Evolutionary conservation across 768 basidiomycete genomes (phyloP).

Genomic region (Lactarius quietus): DNA sequence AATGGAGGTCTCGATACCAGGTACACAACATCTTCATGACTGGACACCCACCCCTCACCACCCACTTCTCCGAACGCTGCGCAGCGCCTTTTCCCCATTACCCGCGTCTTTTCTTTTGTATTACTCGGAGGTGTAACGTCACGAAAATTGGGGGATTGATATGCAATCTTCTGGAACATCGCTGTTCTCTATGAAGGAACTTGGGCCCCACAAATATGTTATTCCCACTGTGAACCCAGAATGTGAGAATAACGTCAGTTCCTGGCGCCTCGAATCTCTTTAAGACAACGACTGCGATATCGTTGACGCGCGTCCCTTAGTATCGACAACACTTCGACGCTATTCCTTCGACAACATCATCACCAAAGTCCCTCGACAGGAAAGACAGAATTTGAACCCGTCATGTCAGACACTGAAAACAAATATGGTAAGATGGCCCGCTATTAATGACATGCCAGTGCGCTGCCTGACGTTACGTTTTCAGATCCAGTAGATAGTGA

Average conservation of each 20-base stretch:
- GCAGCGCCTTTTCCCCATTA: background rate
- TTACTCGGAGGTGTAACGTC: background rate
- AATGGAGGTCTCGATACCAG: background rate
- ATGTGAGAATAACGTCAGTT: background rate
- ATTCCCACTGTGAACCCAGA: background rate
- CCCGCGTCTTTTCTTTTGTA: background rate
- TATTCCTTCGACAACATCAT: background rate
- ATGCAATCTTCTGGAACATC: background rate
- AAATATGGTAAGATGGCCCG: background rate
- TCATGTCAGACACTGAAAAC: background rate
- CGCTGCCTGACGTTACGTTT: background rate
- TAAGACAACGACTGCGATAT: background rate
- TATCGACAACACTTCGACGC: background rate
- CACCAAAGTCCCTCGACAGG: background rate
- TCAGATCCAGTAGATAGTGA: constrained; percentile 2
- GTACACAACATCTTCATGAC: background rate
- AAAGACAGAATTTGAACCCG: background rate
- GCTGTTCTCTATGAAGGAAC: background rate
- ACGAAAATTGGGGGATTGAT: background rate
- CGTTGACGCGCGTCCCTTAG: background rate
- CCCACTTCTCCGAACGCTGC: background rate
- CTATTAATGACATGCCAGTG: background rate
- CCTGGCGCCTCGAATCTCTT: background rate
- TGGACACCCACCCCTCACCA: background rate
- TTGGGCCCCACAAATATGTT: background rate